Conservation (phyloP, 768 basidiomycete species). For the Hygrocybe punicea region DNA sequence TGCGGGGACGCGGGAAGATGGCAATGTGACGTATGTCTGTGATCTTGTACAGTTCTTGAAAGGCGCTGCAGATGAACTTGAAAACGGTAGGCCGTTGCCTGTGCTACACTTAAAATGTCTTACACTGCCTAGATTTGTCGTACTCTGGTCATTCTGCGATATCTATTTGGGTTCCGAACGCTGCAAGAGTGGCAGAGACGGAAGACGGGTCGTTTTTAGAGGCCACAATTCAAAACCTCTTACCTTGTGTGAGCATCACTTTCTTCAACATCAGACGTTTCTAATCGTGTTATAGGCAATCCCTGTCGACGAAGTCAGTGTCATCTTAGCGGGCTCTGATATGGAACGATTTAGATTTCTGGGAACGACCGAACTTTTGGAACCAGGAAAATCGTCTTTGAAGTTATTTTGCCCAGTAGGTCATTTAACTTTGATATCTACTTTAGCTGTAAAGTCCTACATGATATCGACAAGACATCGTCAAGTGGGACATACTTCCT, state of each 20-base stretch:
- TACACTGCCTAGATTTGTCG: slow-evolving; percentile 49
- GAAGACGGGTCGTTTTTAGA: slow-evolving; percentile 66
- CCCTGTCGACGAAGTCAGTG: slow-evolving; percentile 55
- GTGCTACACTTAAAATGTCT: slow-evolving; percentile 1
- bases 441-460: not conserved
- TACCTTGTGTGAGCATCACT: slow-evolving; percentile 66
- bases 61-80: slow-evolving; percentile 48
- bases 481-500: slow-evolving; percentile 65
- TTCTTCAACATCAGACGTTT: not conserved
- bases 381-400: slow-evolving; percentile 56
- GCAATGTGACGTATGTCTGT: slow-evolving; percentile 50
- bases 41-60: slow-evolving; percentile 49
- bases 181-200: slow-evolving; percentile 51
- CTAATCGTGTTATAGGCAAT: slow-evolving; percentile 46
- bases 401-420: slow-evolving; percentile 72
- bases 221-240: slow-evolving; percentile 56
- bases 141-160: slow-evolving; percentile 70
- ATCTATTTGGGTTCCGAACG: slow-evolving; percentile 45
- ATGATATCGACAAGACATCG: slow-evolving; percentile 50
- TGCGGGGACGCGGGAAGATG: slow-evolving; percentile 48
- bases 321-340: slow-evolving; percentile 62
- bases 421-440: slow-evolving; percentile 8
- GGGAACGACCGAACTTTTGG: slow-evolving; percentile 39
- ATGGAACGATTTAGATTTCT: slow-evolving; percentile 59
- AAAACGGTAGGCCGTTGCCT: slow-evolving; percentile 43